Evolutionary conservation across 2,329 filamentous ascomycete genomes (phyloP), one percentile per base, ranked within the genome.

Genomic region (Penicillium concentricum): DNA sequence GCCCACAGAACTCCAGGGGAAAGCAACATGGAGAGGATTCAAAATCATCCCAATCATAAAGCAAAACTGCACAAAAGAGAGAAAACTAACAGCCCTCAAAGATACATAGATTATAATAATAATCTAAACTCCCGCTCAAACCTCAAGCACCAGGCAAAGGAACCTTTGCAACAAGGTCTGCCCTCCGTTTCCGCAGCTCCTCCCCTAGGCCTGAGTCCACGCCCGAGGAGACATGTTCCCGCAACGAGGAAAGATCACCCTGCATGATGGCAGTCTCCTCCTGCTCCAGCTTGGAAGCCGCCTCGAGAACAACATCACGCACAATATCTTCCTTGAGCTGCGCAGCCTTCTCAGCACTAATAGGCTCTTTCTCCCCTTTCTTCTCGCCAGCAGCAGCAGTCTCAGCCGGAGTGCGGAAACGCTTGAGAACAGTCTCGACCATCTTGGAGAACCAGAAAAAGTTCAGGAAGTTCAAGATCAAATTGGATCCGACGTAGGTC

Each of bases 171-270:
- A 61, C 51, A 34, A 61, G 44, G 26, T 66, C 61, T 35, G 59
- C 56, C 30, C 62, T 70, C 39, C 70, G 61, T 50, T 62, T 65
- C n/a, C 90, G 24, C 91, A 97, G 75, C 82, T 97, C 28, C 92
- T 97, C 75, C 87, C 92, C 70, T 93, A 96, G 89, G 87, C 91
- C 10, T 88, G 89, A 39, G 86, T 92, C 73, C 18, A 69, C 62
- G 5, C 63, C 66, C 4, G 69, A 66, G 9, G 67, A 59, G 32
- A 63, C 59, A 34, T 67, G 59, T 50, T 62, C 60, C 24, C 51
- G 58, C 8, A 59, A 56, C 3, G 59, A 39, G 0, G 53, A 38
- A 22, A 60, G 50, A 51, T 73, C 69, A 12, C 67, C 70, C 13
- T 61, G 59, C 46, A 69, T 59, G 2, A 70, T 54, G 28, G 64